Percentiles rank a stretch among this genome's conserved stretches.
Conservation (phyloP, 1,284 basidiomycete genomes). For the Cryptococcus sp. region DNA sequence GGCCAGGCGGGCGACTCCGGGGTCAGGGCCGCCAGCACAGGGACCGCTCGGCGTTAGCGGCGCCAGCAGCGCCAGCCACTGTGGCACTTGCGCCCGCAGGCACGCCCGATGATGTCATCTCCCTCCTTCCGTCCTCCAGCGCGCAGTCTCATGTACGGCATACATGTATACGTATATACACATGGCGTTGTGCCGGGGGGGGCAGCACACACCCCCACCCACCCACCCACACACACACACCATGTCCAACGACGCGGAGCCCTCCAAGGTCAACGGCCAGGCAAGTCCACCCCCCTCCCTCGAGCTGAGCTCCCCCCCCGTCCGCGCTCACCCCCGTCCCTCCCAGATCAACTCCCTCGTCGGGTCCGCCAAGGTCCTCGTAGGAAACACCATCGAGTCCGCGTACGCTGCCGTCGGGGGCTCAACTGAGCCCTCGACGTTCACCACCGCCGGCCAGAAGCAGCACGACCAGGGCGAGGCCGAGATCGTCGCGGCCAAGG, state of each 20-base stretch:
- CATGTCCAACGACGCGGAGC: conserved; percentile 39
- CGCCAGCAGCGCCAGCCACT: no score
- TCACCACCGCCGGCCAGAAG: conserved; percentile 58
- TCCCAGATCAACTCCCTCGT: conserved; percentile 45
- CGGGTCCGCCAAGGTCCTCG: conserved; percentile 43
- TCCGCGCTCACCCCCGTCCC: neutral
- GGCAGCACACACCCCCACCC: neutral
- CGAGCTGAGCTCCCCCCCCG: neutral
- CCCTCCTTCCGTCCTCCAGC: no score
- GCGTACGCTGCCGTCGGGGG: conserved; percentile 49
- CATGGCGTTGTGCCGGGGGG: no score
- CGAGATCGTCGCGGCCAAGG: conserved; percentile 46
- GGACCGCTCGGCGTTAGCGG: no score
- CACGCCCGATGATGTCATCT: no score
- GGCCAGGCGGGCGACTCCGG: no score
- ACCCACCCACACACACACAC: conserved; percentile 6
- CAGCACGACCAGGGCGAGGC: conserved; percentile 62
- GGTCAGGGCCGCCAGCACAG: neutral
- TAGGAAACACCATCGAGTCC: conserved; percentile 61
- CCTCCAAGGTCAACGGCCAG: conserved; percentile 64
- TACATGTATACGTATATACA: neutral
- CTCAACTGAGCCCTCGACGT: conserved; percentile 30
- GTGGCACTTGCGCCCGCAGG: no score
- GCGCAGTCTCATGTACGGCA: neutral
- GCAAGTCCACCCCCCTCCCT: conserved; percentile 19